phyloP scores from a whole-genome alignment of 169 alveolate genomes.

The Plasmodium reichenowi region DNA sequence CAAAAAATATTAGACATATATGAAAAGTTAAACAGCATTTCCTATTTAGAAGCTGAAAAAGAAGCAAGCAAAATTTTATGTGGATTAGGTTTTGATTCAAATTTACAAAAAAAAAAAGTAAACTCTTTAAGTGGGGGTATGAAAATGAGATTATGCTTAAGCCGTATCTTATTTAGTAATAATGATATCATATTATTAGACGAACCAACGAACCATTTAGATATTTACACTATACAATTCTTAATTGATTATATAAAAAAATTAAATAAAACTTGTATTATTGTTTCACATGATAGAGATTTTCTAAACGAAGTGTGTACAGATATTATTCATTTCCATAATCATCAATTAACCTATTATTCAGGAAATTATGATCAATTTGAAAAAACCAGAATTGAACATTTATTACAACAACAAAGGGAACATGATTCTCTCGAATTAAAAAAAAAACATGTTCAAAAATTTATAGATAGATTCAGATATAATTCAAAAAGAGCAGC shows the following conservation, averaged over 20 bases:
- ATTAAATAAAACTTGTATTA: constrained; percentile 93
- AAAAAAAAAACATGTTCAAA: constrained; percentile 94
- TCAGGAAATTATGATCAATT: constrained; percentile 96
- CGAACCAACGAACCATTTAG: constrained; percentile 87
- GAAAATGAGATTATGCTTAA: constrained; percentile 85
- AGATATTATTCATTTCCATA: constrained; percentile 95
- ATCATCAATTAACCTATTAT: constrained; percentile 89
- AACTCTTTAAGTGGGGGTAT: constrained; percentile 92
- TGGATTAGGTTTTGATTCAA: constrained; percentile 95
- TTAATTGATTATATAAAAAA: constrained; percentile 93
- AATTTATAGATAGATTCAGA: constrained; percentile 95
- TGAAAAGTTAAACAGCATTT: constrained; percentile 89
- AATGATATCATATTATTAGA: constrained; percentile 82
- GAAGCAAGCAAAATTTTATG: constrained; percentile 78
- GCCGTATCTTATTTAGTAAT: constrained; percentile 90
- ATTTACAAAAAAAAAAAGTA: constrained; percentile 88
- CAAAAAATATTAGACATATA: constrained; percentile 91
- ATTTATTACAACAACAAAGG: constrained; percentile 89
- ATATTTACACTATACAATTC: constrained; percentile 90
- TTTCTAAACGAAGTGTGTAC: constrained; percentile 95
- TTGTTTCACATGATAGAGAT: constrained; percentile 97
- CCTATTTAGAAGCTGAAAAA: constrained; percentile 81
- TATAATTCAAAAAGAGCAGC: constrained; percentile 95
- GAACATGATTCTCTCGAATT: constrained; percentile 91
- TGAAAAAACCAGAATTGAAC: constrained; percentile 93